Conservation (phyloP, 1,139 yeast species). For the Geotrichum macrosporum region DNA sequence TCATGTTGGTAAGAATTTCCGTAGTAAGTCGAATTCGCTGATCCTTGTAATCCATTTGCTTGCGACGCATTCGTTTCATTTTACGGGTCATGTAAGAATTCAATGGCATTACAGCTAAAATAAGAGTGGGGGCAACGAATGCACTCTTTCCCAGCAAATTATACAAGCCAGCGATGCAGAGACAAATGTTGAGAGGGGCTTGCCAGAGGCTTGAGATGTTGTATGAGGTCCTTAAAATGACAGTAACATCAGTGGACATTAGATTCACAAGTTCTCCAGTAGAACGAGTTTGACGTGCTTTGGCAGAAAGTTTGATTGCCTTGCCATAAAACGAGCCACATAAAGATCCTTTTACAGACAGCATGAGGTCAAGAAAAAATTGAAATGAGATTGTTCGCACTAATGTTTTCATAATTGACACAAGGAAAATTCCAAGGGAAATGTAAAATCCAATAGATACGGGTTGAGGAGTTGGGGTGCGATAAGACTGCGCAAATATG, state of each 20-base stretch:
- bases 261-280: slow-evolving; percentile 94
- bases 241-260: slow-evolving; percentile 60
- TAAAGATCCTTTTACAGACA: slow-evolving; percentile 52
- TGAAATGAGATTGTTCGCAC: slow-evolving; percentile 67
- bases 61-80: slow-evolving; percentile 48
- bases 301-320: slow-evolving; percentile 71
- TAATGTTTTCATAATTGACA: slow-evolving; percentile 75
- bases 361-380: slow-evolving; percentile 42
- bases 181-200: slow-evolving; percentile 54
- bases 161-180: slow-evolving; percentile 55
- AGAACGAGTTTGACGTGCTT: slow-evolving; percentile 66
- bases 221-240: slow-evolving; percentile 51
- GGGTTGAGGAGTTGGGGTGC: slow-evolving; percentile 40
- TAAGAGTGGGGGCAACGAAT: slow-evolving; percentile 53
- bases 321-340: slow-evolving; percentile 74
- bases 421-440: slow-evolving; percentile 71
- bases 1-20: slow-evolving; percentile 60
- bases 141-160: slow-evolving; percentile 58
- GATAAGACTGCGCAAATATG: slow-evolving; percentile 71
- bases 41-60: slow-evolving; percentile 68
- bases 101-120: slow-evolving; percentile 55
- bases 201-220: slow-evolving; percentile 53
- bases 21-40: slow-evolving; percentile 57
- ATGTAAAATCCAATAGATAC: slow-evolving; percentile 75
- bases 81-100: slow-evolving; percentile 50